Evolutionary conservation across 2,329 filamentous ascomycete genomes (phyloP), one percentile per base, ranked within the genome.

Genomic region (Nothophoma quercina): DNA sequence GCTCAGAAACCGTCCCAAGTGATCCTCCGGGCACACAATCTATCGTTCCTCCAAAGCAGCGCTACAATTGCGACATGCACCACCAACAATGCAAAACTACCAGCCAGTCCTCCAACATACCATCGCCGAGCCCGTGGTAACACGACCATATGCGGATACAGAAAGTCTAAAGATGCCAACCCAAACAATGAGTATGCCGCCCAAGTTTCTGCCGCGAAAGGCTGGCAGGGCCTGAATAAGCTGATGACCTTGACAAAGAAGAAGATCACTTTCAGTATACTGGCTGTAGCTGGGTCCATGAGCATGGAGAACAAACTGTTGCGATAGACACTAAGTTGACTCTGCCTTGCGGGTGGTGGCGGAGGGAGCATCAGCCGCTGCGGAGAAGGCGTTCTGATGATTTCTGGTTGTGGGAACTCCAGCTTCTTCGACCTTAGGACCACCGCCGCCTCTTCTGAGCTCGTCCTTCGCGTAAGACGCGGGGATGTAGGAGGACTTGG

Each of bases 161-260:
- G 64, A 13, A 84, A 72, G 58, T 93, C 90, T 10, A 91, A 63
- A 1, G 83, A 85, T 7, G 90, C 91, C 7, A 93, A 71, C 3
- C 83, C 74, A 4, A 96, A 75, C 2, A 96, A 77, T 3, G 88
- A 85, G 60, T 88, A 86, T 4, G 85, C 79, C 4, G 92, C 75
- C 71, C 83, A 83, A 6, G 85, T 78, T 35, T 83, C 87, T n/a
- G 85, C 80, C 34, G 86, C 85, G 51, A 87, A 86, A 0, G 91
- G 91, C 69, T 85, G 85, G 71, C 92, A 96, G 1, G 88, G 83
- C 38, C 82, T 80, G 2, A 83, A 80, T 8, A 95, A 74, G 0
- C 85, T 85, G 10, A 82, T 75, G 7, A 92, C 75, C 72, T 96
- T 96, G 41, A 82, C 60, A 5, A 88, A 70, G 63, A 96, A 93